A percentile compares a stretch with the other conserved stretches of the same genome.
phyloP scores from a whole-genome alignment of 2,329 filamentous ascomycete species.

The Sporothrix globosa region DNA sequence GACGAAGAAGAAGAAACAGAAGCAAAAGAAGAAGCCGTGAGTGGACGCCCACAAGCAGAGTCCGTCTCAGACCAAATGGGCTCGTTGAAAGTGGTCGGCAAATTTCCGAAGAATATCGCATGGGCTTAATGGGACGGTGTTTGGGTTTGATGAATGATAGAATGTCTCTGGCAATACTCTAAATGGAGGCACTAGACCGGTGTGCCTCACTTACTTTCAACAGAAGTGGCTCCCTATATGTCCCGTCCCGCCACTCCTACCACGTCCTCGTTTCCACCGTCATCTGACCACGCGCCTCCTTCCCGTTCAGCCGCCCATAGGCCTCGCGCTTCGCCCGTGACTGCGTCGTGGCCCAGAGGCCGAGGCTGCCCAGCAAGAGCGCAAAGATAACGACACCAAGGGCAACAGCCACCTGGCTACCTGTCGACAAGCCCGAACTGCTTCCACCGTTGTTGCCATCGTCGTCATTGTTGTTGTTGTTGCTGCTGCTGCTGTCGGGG shows the following conservation, averaged over 20 bases:
- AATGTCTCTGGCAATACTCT: neutral
- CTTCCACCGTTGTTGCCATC: neutral
- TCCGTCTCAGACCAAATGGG: neutral
- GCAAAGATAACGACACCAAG: slow-evolving; percentile 31
- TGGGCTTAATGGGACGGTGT: neutral
- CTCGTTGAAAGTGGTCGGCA: slow-evolving; percentile 19
- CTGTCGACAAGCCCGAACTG: slow-evolving; percentile 15
- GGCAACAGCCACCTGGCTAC: slow-evolving; percentile 31
- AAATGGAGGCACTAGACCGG: neutral
- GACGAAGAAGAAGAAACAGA: too few species aligned
- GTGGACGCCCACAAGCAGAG: neutral
- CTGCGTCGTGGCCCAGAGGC: slow-evolving; percentile 34
- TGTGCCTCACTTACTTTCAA: neutral
- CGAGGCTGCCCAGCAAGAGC: slow-evolving; percentile 27
- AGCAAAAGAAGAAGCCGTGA: neutral
- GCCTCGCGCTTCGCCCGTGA: neutral
- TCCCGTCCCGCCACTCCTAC: neutral
- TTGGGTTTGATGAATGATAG: too few species aligned
- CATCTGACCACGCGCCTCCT: neutral
- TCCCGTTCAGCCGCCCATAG: neutral
- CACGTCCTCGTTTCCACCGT: neutral
- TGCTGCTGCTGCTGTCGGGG: neutral
- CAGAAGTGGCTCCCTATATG: neutral
- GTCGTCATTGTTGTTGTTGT: too few species aligned
- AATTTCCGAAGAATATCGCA: slow-evolving; percentile 1